A percentile compares a stretch with the other conserved stretches of the same genome.
phyloP scores from a whole-genome alignment of 805 yeast genomes.

The Pichia pseudocactophila region DNA sequence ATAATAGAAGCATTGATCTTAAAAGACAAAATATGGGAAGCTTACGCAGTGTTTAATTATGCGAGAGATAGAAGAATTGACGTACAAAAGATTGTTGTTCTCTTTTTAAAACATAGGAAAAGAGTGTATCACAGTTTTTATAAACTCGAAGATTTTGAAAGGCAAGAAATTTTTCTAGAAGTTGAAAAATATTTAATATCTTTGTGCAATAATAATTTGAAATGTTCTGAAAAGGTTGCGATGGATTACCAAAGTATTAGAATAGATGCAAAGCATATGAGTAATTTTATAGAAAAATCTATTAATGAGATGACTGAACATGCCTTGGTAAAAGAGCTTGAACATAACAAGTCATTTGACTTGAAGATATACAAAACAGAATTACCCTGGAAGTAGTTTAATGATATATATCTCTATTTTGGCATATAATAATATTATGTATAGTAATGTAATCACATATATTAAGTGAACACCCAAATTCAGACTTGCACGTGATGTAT shows the following conservation, averaged over 20 bases:
- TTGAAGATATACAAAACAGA: neutral
- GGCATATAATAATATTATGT: too few species aligned
- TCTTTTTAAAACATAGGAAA: neutral
- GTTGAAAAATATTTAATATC: neutral
- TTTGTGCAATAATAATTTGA: neutral
- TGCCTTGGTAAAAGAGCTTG: neutral
- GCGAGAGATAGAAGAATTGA: neutral
- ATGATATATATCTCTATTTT: too few species aligned
- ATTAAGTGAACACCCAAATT: too few species aligned
- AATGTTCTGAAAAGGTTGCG: too few species aligned
- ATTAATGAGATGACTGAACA: too few species aligned
- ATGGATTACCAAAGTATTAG: too few species aligned
- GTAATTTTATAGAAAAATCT: too few species aligned
- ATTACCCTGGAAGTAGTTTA: neutral
- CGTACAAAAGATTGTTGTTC: neutral
- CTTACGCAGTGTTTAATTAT: slow-evolving; percentile 2
- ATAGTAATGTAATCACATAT: too few species aligned
- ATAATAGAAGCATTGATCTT: neutral
- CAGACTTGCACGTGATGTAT: too few species aligned
- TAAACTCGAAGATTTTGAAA: neutral
- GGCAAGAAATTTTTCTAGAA: neutral
- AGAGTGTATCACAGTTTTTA: neutral
- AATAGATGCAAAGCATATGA: too few species aligned
- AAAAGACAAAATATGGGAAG: neutral
- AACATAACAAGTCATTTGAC: neutral